Evolutionary conservation across 2,329 filamentous ascomycete species (phyloP).

Genomic region (Simplicillium aogashimaense): DNA sequence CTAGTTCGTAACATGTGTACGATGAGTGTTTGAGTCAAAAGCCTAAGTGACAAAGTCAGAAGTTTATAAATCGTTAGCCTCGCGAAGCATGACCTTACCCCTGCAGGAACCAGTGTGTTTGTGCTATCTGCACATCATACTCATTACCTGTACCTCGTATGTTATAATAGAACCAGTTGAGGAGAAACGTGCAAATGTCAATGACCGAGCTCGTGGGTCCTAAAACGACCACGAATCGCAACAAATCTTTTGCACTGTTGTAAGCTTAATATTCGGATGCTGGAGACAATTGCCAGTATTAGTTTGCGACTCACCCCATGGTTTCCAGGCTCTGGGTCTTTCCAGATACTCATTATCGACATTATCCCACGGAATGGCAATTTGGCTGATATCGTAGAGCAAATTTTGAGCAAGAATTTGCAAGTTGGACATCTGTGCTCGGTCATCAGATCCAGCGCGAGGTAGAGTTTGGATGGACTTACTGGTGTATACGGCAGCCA

Average conservation of each 20-base stretch:
- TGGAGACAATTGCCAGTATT: no score
- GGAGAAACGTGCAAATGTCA: slow-evolving; percentile 13
- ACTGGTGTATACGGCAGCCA: slow-evolving; percentile 17
- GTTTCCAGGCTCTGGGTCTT: slow-evolving; percentile 15
- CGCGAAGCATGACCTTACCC: slow-evolving; percentile 1
- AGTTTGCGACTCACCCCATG: slow-evolving; percentile 5
- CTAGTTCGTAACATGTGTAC: slow-evolving; percentile 16
- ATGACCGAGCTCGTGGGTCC: slow-evolving; percentile 18
- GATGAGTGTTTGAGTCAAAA: slow-evolving; percentile 18
- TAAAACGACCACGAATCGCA: slow-evolving; percentile 16
- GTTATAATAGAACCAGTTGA: slow-evolving; percentile 15
- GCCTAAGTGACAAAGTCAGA: neutral
- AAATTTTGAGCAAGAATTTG: slow-evolving; percentile 18
- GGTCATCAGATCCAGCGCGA: no score
- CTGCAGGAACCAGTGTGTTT: slow-evolving; percentile 18
- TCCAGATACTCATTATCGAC: slow-evolving; percentile 16
- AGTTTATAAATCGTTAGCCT: no score
- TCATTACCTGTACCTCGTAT: slow-evolving; percentile 8
- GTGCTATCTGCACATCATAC: slow-evolving; percentile 9
- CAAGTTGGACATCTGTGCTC: slow-evolving; percentile 11
- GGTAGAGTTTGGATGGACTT: no score
- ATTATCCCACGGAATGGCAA: slow-evolving; percentile 18
- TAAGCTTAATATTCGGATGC: no score
- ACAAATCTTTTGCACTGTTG: no score
- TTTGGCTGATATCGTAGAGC: slow-evolving; percentile 18